Percentiles rank a stretch among this genome's conserved stretches.
These are phyloP conservation scores for Diplocarpon mali DNA, from an alignment of 2,329 filamentous ascomycete genomes.

Conservation along the genomic window DNA sequence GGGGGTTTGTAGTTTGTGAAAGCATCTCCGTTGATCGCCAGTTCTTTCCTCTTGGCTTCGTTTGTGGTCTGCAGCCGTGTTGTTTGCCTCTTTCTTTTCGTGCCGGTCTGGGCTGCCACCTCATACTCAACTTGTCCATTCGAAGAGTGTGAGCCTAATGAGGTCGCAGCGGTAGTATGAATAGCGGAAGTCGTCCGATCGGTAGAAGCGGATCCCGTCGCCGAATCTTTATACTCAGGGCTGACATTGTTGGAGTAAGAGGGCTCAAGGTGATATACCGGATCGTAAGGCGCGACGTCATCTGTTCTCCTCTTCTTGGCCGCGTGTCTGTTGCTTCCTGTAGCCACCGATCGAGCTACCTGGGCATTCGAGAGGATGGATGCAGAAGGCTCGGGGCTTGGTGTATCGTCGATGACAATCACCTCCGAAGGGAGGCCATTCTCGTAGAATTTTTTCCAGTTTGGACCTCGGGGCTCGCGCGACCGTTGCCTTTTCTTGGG, in stretches of 20 bases:
- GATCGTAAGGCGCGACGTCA: constrained; percentile 48
- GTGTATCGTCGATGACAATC: constrained; percentile 69
- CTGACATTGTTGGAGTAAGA: constrained; percentile 62
- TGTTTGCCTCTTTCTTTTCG: constrained; percentile 74
- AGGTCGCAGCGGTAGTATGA: constrained; percentile 83
- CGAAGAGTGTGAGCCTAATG: constrained; percentile 56
- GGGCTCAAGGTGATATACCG: constrained; percentile 58
- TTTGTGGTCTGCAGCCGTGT: constrained; percentile 73
- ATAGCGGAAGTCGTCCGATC: constrained; percentile 72
- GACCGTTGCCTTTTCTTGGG: constrained; percentile 30
- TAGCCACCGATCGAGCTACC: constrained; percentile 20
- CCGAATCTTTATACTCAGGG: constrained; percentile 55
- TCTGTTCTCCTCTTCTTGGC: constrained; percentile 55
- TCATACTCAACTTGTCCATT: constrained; percentile 54
- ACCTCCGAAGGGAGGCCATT: constrained; percentile 77
- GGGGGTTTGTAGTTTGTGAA: constrained; percentile 77
- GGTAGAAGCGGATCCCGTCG: constrained; percentile 61
- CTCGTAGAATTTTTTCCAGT: constrained; percentile 74
- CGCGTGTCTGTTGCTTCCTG: constrained; percentile 49
- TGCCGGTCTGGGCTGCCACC: constrained; percentile 56
- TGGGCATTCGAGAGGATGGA: constrained; percentile 31
- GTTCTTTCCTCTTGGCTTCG: constrained; percentile 68
- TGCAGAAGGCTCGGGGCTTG: constrained; percentile 33
- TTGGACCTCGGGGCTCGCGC: constrained; percentile 44
- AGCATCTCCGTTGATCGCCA: constrained; percentile 58